Conservation (phyloP, 2,329 filamentous ascomycete genomes). For the Cladosporium sphaerospermum region DNA sequence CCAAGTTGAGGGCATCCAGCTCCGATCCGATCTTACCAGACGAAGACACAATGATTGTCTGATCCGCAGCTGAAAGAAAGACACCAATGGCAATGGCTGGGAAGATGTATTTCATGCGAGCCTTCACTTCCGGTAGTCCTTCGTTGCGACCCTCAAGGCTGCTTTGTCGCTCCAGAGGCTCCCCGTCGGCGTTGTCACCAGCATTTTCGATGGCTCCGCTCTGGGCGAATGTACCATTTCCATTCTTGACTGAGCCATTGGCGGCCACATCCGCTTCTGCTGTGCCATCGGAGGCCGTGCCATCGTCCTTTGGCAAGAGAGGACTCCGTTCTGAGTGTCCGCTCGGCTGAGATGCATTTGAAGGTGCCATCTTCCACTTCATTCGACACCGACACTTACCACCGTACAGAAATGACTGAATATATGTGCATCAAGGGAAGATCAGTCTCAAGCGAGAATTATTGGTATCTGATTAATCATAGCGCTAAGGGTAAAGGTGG, state of each 20-base stretch:
- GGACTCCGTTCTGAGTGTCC: slow-evolving; percentile 3
- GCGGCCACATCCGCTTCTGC: neutral
- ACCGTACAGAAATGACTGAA: no score
- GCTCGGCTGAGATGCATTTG: neutral
- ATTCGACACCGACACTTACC: neutral
- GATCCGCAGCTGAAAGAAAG: slow-evolving; percentile 67
- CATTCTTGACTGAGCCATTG: neutral
- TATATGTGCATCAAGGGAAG: neutral
- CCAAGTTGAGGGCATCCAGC: slow-evolving; percentile 65
- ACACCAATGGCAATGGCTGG: slow-evolving; percentile 59
- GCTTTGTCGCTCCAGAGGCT: slow-evolving; percentile 32
- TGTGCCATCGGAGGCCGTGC: neutral
- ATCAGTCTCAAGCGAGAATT: neutral
- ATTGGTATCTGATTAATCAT: neutral
- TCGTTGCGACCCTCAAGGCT: slow-evolving; percentile 28
- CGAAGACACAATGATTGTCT: slow-evolving; percentile 71
- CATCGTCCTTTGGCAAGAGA: neutral
- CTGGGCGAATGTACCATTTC: neutral
- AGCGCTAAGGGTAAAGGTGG: neutral
- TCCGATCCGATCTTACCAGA: slow-evolving; percentile 74
- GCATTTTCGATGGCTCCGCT: neutral
- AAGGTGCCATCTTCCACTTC: neutral
- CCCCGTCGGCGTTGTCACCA: slow-evolving; percentile 20
- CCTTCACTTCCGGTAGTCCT: slow-evolving; percentile 44
- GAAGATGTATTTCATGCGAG: slow-evolving; percentile 51